Conservation (phyloP, 306 rosid genomes). For the Rubus parviflorus region DNA sequence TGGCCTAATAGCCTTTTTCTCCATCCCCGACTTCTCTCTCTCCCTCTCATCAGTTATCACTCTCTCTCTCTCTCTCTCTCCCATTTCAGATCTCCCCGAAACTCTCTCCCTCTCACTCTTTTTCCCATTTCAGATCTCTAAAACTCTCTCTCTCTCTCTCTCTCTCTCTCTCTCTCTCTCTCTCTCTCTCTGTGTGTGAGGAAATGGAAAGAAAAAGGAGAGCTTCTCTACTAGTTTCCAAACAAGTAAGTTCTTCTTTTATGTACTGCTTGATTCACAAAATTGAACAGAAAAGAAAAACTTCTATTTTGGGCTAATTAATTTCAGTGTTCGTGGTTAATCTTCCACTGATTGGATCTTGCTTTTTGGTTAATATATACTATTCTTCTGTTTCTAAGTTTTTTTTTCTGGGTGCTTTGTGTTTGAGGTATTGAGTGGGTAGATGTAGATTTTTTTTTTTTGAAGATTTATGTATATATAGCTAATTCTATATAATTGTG, state of each 20-base stretch:
- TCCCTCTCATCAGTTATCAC: too few relatives aligned
- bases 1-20: too few relatives aligned
- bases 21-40: too few relatives aligned
- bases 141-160: too few relatives aligned
- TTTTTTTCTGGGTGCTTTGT: neutral
- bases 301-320: neutral
- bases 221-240: slow-evolving; percentile 3
- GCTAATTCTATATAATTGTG: neutral
- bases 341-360: neutral
- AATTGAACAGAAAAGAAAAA: neutral
- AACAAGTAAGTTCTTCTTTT: slow-evolving; percentile 11
- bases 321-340: neutral
- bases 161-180: too few relatives aligned
- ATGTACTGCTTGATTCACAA: neutral
- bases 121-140: too few relatives aligned
- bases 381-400: neutral
- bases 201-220: neutral
- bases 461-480: neutral
- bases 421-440: too few relatives aligned
- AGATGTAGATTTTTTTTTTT: neutral
- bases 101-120: too few relatives aligned
- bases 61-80: too few relatives aligned
- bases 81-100: too few relatives aligned
- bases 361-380: neutral
- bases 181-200: too few relatives aligned